Base-by-base conservation (phyloP, 2,329 filamentous ascomycete genomes). In the Aureobasidium melanogenum region DNA sequence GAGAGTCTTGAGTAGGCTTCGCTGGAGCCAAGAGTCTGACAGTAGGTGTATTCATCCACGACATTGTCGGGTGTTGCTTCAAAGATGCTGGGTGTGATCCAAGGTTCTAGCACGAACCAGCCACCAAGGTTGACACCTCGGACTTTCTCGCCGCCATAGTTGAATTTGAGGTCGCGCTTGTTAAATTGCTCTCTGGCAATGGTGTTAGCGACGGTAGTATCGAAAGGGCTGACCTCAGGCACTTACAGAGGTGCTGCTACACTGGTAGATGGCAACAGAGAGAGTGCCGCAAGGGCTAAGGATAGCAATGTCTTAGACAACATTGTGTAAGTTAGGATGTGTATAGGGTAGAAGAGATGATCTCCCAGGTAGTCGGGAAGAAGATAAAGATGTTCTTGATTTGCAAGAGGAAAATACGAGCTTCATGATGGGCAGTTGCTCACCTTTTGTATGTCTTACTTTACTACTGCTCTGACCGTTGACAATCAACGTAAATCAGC, bases 111-210 rank as follows among this genome's bases (percentile, higher is more conserved):
- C 7, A 86, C 81, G 48, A 86, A 80, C 83, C 84, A 86, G 34
- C 85, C 85, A 58, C 85, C 84, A 5, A 86, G 75, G 68, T 87
- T 88, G 32, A 87, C 84, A 60, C 85, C 85, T 14, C 83, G 81
- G 44, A 87, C 79, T 67, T 83, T 85, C 22, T 80, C 67, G 46
- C 69, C 69, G 61, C 77, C 75, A 70, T 82, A 85, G 66, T 80
- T 71, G 66, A 85, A 85, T 36, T 77, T 71, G 17, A 76, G 69
- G 14, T 64, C 63, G 48, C 66, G 59, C 52, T 66, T 65, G 26
- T 32, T 51, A 19, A 52, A 55, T 57, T 51, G 46, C 9, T 55
- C 50, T 3, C 44, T 36, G 30, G n/a, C n/a, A 22, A 9, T 3
- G 22, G 9, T 19, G 26, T 56, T 24, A 51, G 28, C 19, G 34